Percentiles rank a stretch among this genome's conserved stretches.
Conservation (phyloP, 768 basidiomycete genomes). For the Kockovaella imperatae region DNA sequence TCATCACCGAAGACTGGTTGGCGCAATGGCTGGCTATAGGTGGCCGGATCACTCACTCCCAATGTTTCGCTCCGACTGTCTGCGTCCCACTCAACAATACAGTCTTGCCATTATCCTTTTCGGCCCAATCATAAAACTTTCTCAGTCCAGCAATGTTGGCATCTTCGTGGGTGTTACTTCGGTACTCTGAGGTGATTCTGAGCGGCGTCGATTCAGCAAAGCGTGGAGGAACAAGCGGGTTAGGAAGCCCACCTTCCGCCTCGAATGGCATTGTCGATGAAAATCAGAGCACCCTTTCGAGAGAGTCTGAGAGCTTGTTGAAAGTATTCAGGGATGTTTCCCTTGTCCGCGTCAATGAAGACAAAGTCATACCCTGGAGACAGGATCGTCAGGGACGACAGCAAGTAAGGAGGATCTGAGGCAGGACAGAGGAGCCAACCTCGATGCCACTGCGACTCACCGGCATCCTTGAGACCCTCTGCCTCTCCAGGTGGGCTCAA, state of each 20-base stretch:
- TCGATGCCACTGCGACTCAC: too few species aligned
- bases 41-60: slow-evolving; percentile 35
- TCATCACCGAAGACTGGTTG: not conserved
- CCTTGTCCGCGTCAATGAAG: slow-evolving; percentile 69
- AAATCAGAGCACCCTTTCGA: slow-evolving; percentile 56
- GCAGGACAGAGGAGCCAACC: too few species aligned
- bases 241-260: slow-evolving; percentile 30
- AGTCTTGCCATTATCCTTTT: slow-evolving; percentile 32
- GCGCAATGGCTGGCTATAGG: not conserved
- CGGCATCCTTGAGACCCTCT: slow-evolving; percentile 11
- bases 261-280: slow-evolving; percentile 37
- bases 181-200: slow-evolving; percentile 12
- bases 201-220: not conserved
- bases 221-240: slow-evolving; percentile 3
- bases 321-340: slow-evolving; percentile 54
- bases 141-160: slow-evolving; percentile 22
- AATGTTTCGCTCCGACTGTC: slow-evolving; percentile 33
- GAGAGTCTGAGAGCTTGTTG: slow-evolving; percentile 57
- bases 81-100: slow-evolving; percentile 30
- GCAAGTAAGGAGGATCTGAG: too few species aligned
- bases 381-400: too few species aligned
- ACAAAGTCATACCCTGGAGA: slow-evolving; percentile 58
- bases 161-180: too few species aligned
- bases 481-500: slow-evolving; percentile 10
- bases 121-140: slow-evolving; percentile 34